These are phyloP conservation scores for Backusella luteola DNA, from an alignment of 192 early-diverging fungal species.

Conservation along the genomic window DNA sequence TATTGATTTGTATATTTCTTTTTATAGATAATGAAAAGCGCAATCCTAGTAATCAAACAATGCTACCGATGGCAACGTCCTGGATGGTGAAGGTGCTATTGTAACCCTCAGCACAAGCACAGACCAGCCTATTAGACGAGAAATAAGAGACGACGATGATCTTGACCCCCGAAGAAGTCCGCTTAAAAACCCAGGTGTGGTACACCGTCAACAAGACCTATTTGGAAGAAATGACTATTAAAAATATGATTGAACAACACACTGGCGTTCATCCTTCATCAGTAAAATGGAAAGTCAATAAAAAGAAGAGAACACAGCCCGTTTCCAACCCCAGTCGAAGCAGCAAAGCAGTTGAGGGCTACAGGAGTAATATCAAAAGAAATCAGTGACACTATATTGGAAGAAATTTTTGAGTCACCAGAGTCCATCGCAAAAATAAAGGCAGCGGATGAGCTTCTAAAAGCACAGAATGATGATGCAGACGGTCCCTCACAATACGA, in stretches of 20 bases:
- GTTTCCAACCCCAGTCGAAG: constrained; percentile 72
- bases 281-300: constrained; percentile 33
- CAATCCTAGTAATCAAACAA: neutral
- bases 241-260: constrained; percentile 69
- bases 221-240: constrained; percentile 58
- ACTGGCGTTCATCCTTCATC: constrained; percentile 13
- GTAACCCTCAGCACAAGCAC: constrained; percentile 14
- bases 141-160: constrained; percentile 41
- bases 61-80: neutral
- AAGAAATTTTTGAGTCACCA: constrained; percentile 57
- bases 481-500: constrained; percentile 18
- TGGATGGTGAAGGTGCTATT: neutral
- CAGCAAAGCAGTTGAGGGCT: constrained; percentile 70
- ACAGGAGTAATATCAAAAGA: constrained; percentile 84
- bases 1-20: neutral
- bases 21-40: constrained; percentile 23
- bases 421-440: constrained; percentile 24
- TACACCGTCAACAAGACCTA: constrained; percentile 85
- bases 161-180: constrained; percentile 77
- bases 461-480: constrained; percentile 18
- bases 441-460: constrained; percentile 33
- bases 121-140: constrained; percentile 20
- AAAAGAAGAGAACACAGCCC: constrained; percentile 30
- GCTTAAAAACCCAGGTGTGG: constrained; percentile 82
- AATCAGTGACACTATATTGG: constrained; percentile 84